These are phyloP conservation scores for Chalaropsis ovoidea DNA, from an alignment of 2,329 filamentous ascomycete species.

Conservation along the genomic window DNA sequence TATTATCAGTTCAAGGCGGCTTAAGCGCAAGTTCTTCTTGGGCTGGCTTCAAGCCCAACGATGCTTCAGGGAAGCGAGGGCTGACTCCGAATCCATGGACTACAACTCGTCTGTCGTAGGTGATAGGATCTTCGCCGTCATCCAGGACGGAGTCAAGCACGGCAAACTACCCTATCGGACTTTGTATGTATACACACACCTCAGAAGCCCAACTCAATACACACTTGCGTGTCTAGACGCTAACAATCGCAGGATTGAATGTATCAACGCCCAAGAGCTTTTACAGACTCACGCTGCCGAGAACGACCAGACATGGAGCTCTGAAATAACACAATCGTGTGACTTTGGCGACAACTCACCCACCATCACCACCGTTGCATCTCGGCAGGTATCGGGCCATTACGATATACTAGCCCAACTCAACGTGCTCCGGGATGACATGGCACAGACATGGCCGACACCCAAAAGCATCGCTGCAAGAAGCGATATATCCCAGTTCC, in stretches of 20 bases:
- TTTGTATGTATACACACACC: conserved; percentile 17
- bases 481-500: neutral
- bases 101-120: conserved; percentile 1
- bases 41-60: conserved; percentile 9
- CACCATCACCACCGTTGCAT: neutral
- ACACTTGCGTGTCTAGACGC: neutral
- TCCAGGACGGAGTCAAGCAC: conserved; percentile 12
- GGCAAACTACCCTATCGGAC: conserved; percentile 16
- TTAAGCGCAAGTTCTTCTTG: conserved; percentile 20
- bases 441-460: conserved; percentile 3
- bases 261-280: neutral
- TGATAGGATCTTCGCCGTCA: conserved; percentile 11
- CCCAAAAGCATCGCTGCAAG: neutral
- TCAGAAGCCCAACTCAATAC: neutral
- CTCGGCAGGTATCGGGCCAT: neutral
- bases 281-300: neutral
- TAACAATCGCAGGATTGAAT: conserved; percentile 18
- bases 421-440: neutral
- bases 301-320: conserved; percentile 13
- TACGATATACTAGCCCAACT: neutral
- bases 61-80: neutral
- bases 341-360: conserved; percentile 5
- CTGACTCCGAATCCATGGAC: neutral
- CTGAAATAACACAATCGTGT: neutral
- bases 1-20: neutral